Conservation (phyloP, 805 yeast species). For the Myxozyma vanderwaltii region DNA sequence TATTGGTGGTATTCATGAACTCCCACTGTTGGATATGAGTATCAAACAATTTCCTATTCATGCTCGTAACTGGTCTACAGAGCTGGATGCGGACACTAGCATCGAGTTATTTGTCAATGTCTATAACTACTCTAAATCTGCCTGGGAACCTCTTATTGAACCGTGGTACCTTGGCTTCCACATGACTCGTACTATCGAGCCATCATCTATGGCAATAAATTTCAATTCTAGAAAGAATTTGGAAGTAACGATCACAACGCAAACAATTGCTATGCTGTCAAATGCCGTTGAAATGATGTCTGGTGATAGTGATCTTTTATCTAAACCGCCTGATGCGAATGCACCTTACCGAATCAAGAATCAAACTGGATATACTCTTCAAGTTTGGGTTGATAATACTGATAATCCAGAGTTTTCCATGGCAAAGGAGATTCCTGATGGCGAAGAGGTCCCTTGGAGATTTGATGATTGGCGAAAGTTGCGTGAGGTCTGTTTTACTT, state of each 20-base stretch:
- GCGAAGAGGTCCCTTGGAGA: conserved; percentile 71
- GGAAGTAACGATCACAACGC: conserved; percentile 78
- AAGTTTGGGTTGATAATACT: conserved; percentile 73
- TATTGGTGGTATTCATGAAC: conserved; percentile 87
- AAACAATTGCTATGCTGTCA: conserved; percentile 74
- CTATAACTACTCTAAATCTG: conserved; percentile 83
- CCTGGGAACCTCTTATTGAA: conserved; percentile 95
- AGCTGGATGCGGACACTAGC: conserved; percentile 66
- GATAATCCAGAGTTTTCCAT: conserved; percentile 37
- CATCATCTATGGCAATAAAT: conserved; percentile 59
- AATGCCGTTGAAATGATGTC: conserved; percentile 50
- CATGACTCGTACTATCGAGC: conserved; percentile 44
- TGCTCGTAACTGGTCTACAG: conserved; percentile 86
- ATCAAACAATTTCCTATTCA: conserved; percentile 66
- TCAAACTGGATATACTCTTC: conserved; percentile 81
- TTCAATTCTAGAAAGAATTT: conserved; percentile 74
- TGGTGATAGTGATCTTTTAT: conserved; percentile 39
- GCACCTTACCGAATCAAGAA: conserved; percentile 80
- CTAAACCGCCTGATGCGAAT: conserved; percentile 69
- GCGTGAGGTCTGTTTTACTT: conserved; percentile 56
- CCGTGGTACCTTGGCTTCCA: conserved; percentile 75
- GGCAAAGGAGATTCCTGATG: conserved; percentile 46
- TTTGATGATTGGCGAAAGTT: conserved; percentile 92
- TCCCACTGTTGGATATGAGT: conserved; percentile 80
- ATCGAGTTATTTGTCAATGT: conserved; percentile 70